phyloP scores from a whole-genome alignment of 75 land plant species.

The Cunninghamia lanceolata region DNA sequence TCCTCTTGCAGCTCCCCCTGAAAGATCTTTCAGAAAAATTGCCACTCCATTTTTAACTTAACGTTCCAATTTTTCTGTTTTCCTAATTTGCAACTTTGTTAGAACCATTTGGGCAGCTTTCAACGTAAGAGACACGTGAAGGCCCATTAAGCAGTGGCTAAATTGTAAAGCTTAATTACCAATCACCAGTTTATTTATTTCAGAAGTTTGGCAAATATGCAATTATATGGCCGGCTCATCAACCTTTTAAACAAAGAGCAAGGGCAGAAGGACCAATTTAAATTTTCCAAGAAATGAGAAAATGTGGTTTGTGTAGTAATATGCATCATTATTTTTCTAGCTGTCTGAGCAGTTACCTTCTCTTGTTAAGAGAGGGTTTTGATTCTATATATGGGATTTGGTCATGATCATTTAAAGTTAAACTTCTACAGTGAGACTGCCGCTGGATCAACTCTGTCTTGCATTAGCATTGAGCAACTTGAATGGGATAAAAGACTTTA shows the following conservation, averaged over 20 bases:
- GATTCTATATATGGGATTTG: not conserved
- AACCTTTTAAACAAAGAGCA: not conserved
- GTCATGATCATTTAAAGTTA: not conserved
- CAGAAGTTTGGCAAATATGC: not conserved
- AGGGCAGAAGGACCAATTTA: not conserved
- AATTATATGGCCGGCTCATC: not conserved
- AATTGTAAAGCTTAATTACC: not conserved
- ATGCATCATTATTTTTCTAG: not conserved
- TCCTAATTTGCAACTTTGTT: not conserved
- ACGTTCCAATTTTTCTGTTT: not conserved
- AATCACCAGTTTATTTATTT: not conserved
- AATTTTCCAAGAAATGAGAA: not conserved
- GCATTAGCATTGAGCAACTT: not conserved
- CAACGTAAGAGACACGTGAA: not conserved
- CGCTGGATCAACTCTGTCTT: not conserved
- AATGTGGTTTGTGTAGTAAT: not conserved
- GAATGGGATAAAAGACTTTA: not conserved
- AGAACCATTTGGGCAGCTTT: not conserved
- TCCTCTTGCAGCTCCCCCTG: not conserved
- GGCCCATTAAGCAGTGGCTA: not conserved
- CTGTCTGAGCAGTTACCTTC: not conserved
- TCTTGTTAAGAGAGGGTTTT: not conserved
- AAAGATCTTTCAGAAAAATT: not conserved
- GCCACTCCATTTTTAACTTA: not conserved
- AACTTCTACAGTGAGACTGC: not conserved